Percentiles rank a stretch among this genome's conserved stretches.
These are phyloP conservation scores for Pterocarpus macrocarpus DNA, from an alignment of 306 rosid genomes.

Conservation along the genomic window DNA sequence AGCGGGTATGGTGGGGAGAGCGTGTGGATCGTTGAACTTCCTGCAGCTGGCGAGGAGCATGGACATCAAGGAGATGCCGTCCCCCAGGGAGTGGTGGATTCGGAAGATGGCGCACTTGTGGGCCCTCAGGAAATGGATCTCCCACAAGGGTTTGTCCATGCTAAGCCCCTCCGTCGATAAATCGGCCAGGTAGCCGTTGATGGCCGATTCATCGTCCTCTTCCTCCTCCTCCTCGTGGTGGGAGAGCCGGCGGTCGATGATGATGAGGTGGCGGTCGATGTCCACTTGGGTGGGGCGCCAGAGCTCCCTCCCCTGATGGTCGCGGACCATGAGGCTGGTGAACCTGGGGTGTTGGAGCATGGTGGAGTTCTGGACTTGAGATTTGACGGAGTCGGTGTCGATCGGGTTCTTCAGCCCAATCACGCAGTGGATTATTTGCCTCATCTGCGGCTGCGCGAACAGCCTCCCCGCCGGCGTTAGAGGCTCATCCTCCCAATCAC, in stretches of 20 bases:
- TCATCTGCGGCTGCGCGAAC: conserved; percentile 66
- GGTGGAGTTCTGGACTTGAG: conserved; percentile 50
- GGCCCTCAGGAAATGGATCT: conserved; percentile 67
- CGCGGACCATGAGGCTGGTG: conserved; percentile 73
- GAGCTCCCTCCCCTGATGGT: conserved; percentile 67
- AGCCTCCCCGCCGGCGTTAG: conserved; percentile 82
- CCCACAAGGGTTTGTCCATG: conserved; percentile 85
- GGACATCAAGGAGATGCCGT: conserved; percentile 89
- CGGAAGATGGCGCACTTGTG: conserved; percentile 72
- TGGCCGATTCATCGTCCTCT: conserved; percentile 49
- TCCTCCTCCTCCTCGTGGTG: no score
- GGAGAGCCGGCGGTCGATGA: conserved; percentile 46
- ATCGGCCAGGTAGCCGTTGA: conserved; percentile 68
- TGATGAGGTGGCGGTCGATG: conserved; percentile 58
- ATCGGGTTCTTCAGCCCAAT: conserved; percentile 66
- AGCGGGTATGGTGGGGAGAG: conserved; percentile 51
- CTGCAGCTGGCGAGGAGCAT: conserved; percentile 72
- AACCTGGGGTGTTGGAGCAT: conserved; percentile 73
- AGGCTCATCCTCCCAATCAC: conserved; percentile 58
- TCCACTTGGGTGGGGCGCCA: conserved; percentile 75
- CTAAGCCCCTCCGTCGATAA: conserved; percentile 52
- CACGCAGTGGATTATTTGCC: conserved; percentile 71
- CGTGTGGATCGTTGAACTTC: conserved; percentile 47
- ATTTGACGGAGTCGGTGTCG: conserved; percentile 54
- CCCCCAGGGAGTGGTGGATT: conserved; percentile 84